Evolutionary conservation across 2,329 filamentous ascomycete species (phyloP), one percentile per base, ranked within the genome.

Genomic region (Claviceps sp.): DNA sequence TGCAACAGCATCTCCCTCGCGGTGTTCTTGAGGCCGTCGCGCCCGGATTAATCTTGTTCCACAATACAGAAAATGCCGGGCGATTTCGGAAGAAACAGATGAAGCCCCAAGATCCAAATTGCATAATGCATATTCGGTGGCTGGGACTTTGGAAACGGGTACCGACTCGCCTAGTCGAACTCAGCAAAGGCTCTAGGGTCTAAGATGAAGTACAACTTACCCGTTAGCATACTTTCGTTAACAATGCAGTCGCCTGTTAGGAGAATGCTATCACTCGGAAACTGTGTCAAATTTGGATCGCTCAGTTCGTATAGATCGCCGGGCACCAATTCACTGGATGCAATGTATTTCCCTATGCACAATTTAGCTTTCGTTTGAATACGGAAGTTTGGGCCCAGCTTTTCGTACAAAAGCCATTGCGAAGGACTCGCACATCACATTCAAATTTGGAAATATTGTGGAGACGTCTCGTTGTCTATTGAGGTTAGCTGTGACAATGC

Each of bases 151-250:
- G 2, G 90, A 95, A 1, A 98, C 91, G 2, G 93, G 94, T 4
- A 98, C 90, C 42, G 93, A 97, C 72, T 98, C 93, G 53, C 91
- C 86, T 67, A 34, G 6, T 30, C 13, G 11, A 24, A 13, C 24
- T 45, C 5, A 50, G 26, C 5, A 20, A 13, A 37, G 41, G 26
- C 26, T 37, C 40, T 13, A 11, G 5, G 5, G 16, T 14, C 5
- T 37, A 24, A 16, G 26, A 34, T 26, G 26, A 5, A 43, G n/a
- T 18, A 22, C 73, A 16, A 34, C 59, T 50, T 58, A 68, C 68
- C 68, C 41, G 93, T 98, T 38, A 98, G 79, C 93, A 98, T 98
- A 70, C 93, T 97, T 69, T 98, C 93, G 62, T 98, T 98, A 58
- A 98, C 90, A 56, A 98, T 97, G 62, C 90, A 96, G 68, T 98